Conservation (phyloP, 108 stramenopile genomes). For the Fragilaria radians region DNA sequence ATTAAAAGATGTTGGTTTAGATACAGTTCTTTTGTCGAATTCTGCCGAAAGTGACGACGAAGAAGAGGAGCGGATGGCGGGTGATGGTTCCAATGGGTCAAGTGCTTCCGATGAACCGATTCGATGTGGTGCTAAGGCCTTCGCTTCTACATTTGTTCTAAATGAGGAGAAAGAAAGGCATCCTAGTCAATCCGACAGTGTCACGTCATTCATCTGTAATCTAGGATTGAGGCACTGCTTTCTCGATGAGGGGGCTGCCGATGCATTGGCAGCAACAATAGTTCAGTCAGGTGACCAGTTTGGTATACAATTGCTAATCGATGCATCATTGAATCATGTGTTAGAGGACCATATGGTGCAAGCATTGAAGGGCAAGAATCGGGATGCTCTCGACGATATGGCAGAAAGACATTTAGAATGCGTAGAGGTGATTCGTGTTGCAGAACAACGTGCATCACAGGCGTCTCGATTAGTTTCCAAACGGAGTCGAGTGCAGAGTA, state of each 20-base stretch:
- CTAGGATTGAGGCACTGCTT: slow-evolving; percentile 58
- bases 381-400: slow-evolving; percentile 38
- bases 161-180: slow-evolving; percentile 11
- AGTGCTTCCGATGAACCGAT: slow-evolving; percentile 6
- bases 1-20: slow-evolving; percentile 46
- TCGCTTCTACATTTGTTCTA: slow-evolving; percentile 34
- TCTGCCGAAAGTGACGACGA: slow-evolving; percentile 52
- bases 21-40: slow-evolving; percentile 10
- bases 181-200: not conserved
- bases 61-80: slow-evolving; percentile 46
- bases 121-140: slow-evolving; percentile 61
- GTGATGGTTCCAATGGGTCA: slow-evolving; percentile 27
- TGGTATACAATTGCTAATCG: slow-evolving; percentile 31
- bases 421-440: slow-evolving; percentile 42
- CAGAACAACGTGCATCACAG: slow-evolving; percentile 34
- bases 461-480: slow-evolving; percentile 29
- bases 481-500: slow-evolving; percentile 1
- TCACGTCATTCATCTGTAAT: not conserved
- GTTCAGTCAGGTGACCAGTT: slow-evolving; percentile 19
- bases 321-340: slow-evolving; percentile 60
- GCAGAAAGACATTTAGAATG: slow-evolving; percentile 53
- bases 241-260: slow-evolving; percentile 60
- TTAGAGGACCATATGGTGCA: slow-evolving; percentile 50
- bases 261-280: slow-evolving; percentile 64
- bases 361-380: slow-evolving; percentile 38